phyloP scores from a whole-genome alignment of 2,329 filamentous ascomycete species.

The Pestalotiopsis sp. region DNA sequence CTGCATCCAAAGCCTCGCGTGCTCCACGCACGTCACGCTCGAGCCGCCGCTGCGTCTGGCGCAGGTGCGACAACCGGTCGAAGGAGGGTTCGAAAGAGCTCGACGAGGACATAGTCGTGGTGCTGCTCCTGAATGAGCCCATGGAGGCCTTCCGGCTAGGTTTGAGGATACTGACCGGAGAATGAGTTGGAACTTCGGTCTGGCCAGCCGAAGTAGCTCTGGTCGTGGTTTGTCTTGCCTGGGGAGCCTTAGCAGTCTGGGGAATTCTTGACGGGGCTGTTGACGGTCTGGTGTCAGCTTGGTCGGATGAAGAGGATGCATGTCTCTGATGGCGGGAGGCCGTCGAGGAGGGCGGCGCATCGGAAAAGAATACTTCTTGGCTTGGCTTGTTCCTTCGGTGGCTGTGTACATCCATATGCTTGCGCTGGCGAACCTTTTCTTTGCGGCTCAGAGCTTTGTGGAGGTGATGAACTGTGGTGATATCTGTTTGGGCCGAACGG shows the following conservation, averaged over 20 bases:
- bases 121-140: not conserved
- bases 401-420: conserved; percentile 20
- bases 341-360: not conserved
- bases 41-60: conserved; percentile 17
- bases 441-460: conserved; percentile 18
- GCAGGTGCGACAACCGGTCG: conserved; percentile 16
- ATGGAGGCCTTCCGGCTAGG: not conserved
- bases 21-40: conserved; percentile 18
- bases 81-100: conserved; percentile 4
- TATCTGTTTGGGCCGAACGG: conserved; percentile 15
- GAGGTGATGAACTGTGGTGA: conserved; percentile 8
- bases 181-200: not conserved
- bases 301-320: not conserved
- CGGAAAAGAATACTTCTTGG: not conserved
- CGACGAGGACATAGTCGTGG: not conserved
- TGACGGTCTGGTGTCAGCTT: not conserved
- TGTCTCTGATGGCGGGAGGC: not conserved
- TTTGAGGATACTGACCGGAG: not conserved
- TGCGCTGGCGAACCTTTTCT: conserved; percentile 23
- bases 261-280: not conserved
- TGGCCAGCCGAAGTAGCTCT: not conserved
- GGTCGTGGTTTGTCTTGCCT: not conserved
- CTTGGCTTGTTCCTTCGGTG: not conserved
- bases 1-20: conserved; percentile 24
- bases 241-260: not conserved